Conservation (phyloP, 192 early-diverging fungal genomes). For the Haplosporangium gracile region DNA sequence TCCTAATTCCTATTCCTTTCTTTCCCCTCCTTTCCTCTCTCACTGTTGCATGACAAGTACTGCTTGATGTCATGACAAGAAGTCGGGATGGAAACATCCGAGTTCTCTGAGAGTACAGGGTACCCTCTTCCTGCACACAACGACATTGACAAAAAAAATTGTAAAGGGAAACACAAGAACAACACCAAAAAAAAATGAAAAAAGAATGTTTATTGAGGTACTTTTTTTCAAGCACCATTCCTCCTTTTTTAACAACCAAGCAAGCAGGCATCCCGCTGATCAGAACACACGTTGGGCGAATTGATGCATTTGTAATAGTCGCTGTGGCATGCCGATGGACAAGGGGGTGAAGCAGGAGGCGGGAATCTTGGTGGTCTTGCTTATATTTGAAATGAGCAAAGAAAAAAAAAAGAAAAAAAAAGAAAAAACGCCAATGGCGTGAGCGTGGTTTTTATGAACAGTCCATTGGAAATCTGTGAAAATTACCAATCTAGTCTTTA, state of each 20-base stretch:
- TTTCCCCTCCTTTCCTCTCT: too few species aligned
- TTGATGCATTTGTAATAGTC: constrained; percentile 48
- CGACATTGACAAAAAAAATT: background rate
- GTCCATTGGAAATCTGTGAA: too few species aligned
- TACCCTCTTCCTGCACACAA: background rate
- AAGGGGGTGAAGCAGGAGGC: constrained; percentile 16
- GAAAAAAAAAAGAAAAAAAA: background rate
- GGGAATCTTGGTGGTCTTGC: background rate
- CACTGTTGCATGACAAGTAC: too few species aligned
- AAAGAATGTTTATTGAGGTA: background rate
- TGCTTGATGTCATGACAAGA: too few species aligned
- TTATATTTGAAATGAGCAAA: background rate
- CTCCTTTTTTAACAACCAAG: background rate
- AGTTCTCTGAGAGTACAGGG: background rate
- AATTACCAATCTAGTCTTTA: background rate
- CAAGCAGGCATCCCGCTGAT: constrained; percentile 11
- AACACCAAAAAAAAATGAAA: background rate
- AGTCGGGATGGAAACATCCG: too few species aligned
- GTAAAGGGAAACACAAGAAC: background rate
- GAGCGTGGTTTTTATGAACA: background rate
- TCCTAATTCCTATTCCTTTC: too few species aligned
- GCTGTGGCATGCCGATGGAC: constrained; percentile 30
- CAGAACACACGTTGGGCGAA: background rate
- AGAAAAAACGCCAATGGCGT: background rate
- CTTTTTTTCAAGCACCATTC: background rate